These are phyloP conservation scores for Elsinoe arachidis DNA, from an alignment of 2,329 filamentous ascomycete genomes.

Conservation along the genomic window DNA sequence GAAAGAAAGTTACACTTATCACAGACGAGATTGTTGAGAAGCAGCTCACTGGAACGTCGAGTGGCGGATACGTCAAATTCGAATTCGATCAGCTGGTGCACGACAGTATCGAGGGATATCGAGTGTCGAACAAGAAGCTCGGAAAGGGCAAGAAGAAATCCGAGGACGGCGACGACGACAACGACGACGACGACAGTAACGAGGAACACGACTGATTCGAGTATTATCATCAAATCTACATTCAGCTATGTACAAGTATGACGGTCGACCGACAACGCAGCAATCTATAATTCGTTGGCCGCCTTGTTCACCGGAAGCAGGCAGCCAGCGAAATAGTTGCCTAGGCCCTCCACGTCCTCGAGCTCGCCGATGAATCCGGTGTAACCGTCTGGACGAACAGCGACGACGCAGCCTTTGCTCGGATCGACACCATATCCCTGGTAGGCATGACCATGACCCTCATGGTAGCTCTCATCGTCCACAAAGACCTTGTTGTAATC, in stretches of 20 bases:
- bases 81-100: slow-evolving; percentile 1
- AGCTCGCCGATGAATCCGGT: slow-evolving; percentile 40
- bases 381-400: slow-evolving; percentile 58
- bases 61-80: not conserved
- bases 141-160: not conserved
- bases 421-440: slow-evolving; percentile 49
- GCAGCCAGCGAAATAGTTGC: slow-evolving; percentile 13
- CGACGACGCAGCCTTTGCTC: slow-evolving; percentile 47
- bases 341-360: slow-evolving; percentile 21
- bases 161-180: not conserved
- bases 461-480: slow-evolving; percentile 36
- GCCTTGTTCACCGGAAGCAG: slow-evolving; percentile 3
- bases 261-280: too few species aligned
- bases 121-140: slow-evolving; percentile 1
- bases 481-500: slow-evolving; percentile 32
- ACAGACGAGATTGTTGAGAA: slow-evolving; percentile 11
- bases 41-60: not conserved
- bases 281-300: not conserved
- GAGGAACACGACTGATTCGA: not conserved
- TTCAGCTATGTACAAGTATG: too few species aligned
- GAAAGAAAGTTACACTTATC: slow-evolving; percentile 3
- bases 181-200: not conserved
- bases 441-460: slow-evolving; percentile 38
- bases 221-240: not conserved
- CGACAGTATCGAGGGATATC: slow-evolving; percentile 10